Evolutionary conservation across 352 stramenopile species (phyloP), one percentile per base, ranked within the genome.

Genomic region (Pythium brassicae): DNA sequence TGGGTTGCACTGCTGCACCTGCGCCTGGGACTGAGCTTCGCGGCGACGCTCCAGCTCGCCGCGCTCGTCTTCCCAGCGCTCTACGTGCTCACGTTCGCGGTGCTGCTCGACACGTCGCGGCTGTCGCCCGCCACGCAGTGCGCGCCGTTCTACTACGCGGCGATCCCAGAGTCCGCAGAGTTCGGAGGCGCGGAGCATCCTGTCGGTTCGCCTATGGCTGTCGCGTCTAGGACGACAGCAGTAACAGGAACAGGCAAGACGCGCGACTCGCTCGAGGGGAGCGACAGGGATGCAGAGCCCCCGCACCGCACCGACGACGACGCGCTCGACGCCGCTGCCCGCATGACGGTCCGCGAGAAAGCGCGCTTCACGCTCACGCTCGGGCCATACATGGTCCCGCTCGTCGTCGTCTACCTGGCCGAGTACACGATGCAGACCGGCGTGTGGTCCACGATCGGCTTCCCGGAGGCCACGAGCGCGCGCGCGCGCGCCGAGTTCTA

Each of bases 391-490:
- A 97, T 93, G 53, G 68, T 97, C 22, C 89, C 92, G 8, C 65
- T 98, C 11, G 84, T 94, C 43, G 72, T 89, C 32, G 93, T 98
- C 6, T 98, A 98, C 66, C 87, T 94, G 37, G 84, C 92, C 10
- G 94, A 98, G 65, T 98, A 98, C 71, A 89, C 87, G 5, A 91
- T 98, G 66, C 91, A 98, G 69, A 91, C 85, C 1, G 94, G 92
- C 26, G 86, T 95, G 14, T 98, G 94, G 94, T 94, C 87, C 15
- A 78, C 92, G 12, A 97, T 98, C 62, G 92, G 94, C 10, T 98
- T 98, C 62, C 94, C 94, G 1, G 83, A 97, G 0, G 69, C 48
- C n/a, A 53, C 76, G 25, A 83, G 74, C 61, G 65, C 74, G 34
- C 60, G 64, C 0, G 80, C 91, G 9, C 85, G 92, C 29, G 67